Evolutionary conservation across 2,329 filamentous ascomycete species (phyloP), one percentile per base, ranked within the genome.

Genomic region (Pyrenochaeta sp.): DNA sequence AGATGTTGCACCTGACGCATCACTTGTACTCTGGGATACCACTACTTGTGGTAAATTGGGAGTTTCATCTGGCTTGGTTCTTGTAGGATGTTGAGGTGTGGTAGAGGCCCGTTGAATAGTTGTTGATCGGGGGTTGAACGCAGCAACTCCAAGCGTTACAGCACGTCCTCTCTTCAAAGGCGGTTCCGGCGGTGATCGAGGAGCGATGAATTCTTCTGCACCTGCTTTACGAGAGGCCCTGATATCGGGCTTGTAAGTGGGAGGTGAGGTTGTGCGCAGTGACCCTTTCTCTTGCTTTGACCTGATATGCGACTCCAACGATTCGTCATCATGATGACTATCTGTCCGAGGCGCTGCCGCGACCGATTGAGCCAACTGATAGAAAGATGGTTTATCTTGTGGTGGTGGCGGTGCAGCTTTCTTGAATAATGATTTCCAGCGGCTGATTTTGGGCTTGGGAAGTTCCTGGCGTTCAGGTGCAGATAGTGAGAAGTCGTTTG

Each of bases 391-490:
- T 50, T 70, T 71, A 37, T 74, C 71, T 54, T 58, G 64, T 34
- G 28, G 49, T 34, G 59, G 64, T 25, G 67, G 62, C 36, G 65
- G 66, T 24, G 64, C 63, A 9, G 61, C 63, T 62, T 76, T 77
- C 50, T 67, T 75, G 64, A 78, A 78, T 37, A 78, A 50, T 24
- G 75, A 77, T 56, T 75, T 78, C 76, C 76, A 78, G 34, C 76
- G 65, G 54, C 74, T 76, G 42, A 78, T 43, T 56, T 78, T 78
- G 7, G 74, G 69, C 55, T 73, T 77, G 25, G 70, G 58, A 28
- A 65, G 56, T 30, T 72, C 58, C 40, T 61, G 57, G 3, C 54
- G 60, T 43, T 49, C 52, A n/a, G 39, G 43, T 22, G 62, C 48
- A 19, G 60, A 60, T 1, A 59, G 54, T 19, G 55, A 62, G 25